These are phyloP conservation scores for Porpolomopsis calyptriformis DNA, from an alignment of 768 basidiomycete genomes.

Conservation along the genomic window DNA sequence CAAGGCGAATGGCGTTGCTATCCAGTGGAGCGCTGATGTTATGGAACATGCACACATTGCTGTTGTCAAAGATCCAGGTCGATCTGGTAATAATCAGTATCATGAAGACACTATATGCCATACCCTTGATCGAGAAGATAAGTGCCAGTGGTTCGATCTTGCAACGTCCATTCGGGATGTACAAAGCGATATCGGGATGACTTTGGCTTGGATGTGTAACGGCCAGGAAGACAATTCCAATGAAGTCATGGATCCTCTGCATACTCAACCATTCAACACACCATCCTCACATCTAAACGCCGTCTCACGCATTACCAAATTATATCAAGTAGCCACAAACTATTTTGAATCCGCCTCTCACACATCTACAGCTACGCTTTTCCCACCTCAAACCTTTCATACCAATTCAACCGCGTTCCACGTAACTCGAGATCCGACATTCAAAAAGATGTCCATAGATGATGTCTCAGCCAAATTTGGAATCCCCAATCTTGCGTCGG, in stretches of 20 bases:
- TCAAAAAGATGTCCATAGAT: conserved; percentile 14
- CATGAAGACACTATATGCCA: conserved; percentile 16
- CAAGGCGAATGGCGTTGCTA: conserved; percentile 11
- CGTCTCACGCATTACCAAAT: not conserved
- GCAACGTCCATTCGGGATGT: conserved; percentile 1
- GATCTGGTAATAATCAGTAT: conserved; percentile 13
- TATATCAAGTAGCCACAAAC: conserved; percentile 1
- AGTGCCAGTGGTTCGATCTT: conserved; percentile 11
- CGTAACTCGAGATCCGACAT: conserved; percentile 14
- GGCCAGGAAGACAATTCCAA: not conserved
- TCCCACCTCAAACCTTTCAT: conserved; percentile 11
- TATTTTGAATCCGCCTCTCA: conserved; percentile 5
- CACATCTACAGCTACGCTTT: not conserved
- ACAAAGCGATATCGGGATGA: not conserved
- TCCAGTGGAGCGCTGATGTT: conserved; percentile 18
- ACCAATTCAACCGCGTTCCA: conserved; percentile 15
- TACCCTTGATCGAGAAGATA: conserved; percentile 14
- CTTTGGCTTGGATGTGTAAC: not conserved
- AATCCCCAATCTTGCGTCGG: conserved; percentile 19
- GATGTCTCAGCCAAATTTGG: conserved; percentile 13
- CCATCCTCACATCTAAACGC: not conserved
- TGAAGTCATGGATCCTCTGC: conserved; percentile 1
- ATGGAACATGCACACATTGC: conserved; percentile 16
- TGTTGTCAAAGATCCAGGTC: conserved; percentile 13
- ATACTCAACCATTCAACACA: not conserved